Percentiles rank a stretch among this genome's conserved stretches.
Evolutionary conservation across 139 green algal genomes (phyloP).

Genomic region (Ettlia oleoabundans): DNA sequence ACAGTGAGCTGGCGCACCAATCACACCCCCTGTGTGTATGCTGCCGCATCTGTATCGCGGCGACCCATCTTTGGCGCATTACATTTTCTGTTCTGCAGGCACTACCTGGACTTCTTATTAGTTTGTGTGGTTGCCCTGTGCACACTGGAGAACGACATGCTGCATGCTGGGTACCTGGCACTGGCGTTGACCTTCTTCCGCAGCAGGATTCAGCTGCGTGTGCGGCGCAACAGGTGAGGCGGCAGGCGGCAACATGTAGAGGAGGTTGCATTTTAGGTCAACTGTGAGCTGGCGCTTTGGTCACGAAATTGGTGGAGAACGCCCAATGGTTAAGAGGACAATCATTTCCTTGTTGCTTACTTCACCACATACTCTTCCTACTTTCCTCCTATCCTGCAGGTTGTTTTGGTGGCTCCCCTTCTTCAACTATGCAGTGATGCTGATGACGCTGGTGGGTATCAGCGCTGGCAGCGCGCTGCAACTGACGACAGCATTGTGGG

Average conservation of each 20-base stretch:
- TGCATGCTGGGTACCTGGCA: slow-evolving; percentile 83
- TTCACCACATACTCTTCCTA: too few species aligned
- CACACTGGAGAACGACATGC: slow-evolving; percentile 76
- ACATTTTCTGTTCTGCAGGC: slow-evolving; percentile 50
- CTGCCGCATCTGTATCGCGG: too few species aligned
- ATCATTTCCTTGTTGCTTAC: not conserved
- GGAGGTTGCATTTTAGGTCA: too few species aligned
- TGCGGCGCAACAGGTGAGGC: slow-evolving; percentile 22
- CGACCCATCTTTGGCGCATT: too few species aligned
- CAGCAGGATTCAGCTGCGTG: slow-evolving; percentile 51
- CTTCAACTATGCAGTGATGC: slow-evolving; percentile 81
- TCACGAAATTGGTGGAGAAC: too few species aligned
- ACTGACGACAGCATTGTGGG: too few species aligned
- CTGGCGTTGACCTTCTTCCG: slow-evolving; percentile 79
- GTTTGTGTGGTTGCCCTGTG: slow-evolving; percentile 64
- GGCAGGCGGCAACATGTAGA: too few species aligned
- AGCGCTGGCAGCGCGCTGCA: too few species aligned
- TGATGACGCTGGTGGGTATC: slow-evolving; percentile 55
- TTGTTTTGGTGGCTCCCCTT: slow-evolving; percentile 75
- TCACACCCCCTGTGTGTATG: too few species aligned
- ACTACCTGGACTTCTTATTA: slow-evolving; percentile 60
- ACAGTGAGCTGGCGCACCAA: too few species aligned
- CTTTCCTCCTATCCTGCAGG: not conserved
- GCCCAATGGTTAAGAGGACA: too few species aligned
- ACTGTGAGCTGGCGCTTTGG: too few species aligned